Evolutionary conservation across 768 basidiomycete species (phyloP), one percentile per base, ranked within the genome.

Genomic region (Lentinula edodes): DNA sequence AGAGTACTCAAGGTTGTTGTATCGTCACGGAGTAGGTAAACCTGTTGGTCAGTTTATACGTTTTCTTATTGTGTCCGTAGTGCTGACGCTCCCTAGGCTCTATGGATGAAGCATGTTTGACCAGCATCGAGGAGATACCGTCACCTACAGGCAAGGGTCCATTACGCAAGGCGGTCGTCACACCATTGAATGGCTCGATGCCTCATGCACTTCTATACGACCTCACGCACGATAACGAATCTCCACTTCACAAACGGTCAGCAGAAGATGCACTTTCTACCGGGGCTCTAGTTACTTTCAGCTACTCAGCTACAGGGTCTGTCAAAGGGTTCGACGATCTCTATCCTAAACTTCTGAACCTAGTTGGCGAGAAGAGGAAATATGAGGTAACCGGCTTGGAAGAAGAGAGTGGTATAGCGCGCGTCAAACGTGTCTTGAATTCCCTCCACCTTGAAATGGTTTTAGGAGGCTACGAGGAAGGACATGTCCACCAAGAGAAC

Each of bases 291-390:
- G 90, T 91, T 16, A 85, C 95, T 0, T 98, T 98, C 75, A 90
- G 90, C 39, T 86, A 85, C 67, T 91, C 86, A 23, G 97, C 91
- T 4, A 83, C 92, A 60, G 97, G 95, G 2, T 95, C 92, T 15
- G 94, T 95, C 66, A 97, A 98, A 73, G 97, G 96, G 18, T 97
- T 96, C 69, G 97, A 99, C 67, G 97, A 99, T 66, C 74, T 99
- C 20, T 98, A 98, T 70, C 96, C 96, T 3, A 96, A 94, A 71
- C 74, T 96, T n/a, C 74, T 99, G 39, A 84, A 97, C 70, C 78
- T 99, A 53, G 97, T 98, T 9, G 78, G 76, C 13, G 97, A 99
- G 72, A 87, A 84, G 68, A 80, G 94, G 63, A 72, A 73, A 64
- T 99, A 99, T 68, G 88, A 91, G 65, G 66, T 90, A 13, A 85